Evolutionary conservation across 345 rosid species (phyloP).

Genomic region (Populus nigra): DNA sequence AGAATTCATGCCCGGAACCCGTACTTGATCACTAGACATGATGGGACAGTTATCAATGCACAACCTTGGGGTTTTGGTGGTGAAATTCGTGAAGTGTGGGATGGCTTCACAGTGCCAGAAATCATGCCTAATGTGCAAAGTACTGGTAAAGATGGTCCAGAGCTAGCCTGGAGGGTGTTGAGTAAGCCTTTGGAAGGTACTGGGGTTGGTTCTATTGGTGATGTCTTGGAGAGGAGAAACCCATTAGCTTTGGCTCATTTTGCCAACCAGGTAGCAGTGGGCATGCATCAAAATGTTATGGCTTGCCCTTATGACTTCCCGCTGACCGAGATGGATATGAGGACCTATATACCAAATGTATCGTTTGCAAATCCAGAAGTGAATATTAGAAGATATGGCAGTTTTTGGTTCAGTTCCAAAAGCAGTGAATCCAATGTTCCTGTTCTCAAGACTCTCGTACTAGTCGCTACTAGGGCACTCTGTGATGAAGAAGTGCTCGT

Average conservation of each 20-base stretch:
- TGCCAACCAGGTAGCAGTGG: slow-evolving; percentile 65
- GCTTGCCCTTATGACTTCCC: slow-evolving; percentile 81
- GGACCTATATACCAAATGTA: slow-evolving; percentile 74
- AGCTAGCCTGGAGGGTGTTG: slow-evolving; percentile 62
- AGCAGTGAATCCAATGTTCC: slow-evolving; percentile 29
- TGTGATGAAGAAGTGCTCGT: slow-evolving; percentile 69
- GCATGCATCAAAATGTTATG: slow-evolving; percentile 74
- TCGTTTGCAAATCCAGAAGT: slow-evolving; percentile 45
- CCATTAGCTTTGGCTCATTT: slow-evolving; percentile 88
- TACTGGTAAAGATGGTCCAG: slow-evolving; percentile 41
- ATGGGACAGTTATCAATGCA: slow-evolving; percentile 71
- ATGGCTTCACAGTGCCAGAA: slow-evolving; percentile 37
- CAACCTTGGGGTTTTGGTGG: slow-evolving; percentile 90
- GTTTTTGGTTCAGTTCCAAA: slow-evolving; percentile 54
- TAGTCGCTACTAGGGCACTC: slow-evolving; percentile 75
- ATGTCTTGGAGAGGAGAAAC: slow-evolving; percentile 71
- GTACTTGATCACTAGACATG: slow-evolving; percentile 78
- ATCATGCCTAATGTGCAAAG: slow-evolving; percentile 20
- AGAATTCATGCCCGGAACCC: slow-evolving; percentile 60
- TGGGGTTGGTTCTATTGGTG: slow-evolving; percentile 23
- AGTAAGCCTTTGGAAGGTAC: slow-evolving; percentile 63
- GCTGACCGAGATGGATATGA: slow-evolving; percentile 54
- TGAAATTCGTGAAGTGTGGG: slow-evolving; percentile 61
- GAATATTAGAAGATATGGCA: slow-evolving; percentile 60
- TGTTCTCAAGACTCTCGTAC: slow-evolving; percentile 57